phyloP scores from a whole-genome alignment of 257 asterid species.

The Plantago major region DNA sequence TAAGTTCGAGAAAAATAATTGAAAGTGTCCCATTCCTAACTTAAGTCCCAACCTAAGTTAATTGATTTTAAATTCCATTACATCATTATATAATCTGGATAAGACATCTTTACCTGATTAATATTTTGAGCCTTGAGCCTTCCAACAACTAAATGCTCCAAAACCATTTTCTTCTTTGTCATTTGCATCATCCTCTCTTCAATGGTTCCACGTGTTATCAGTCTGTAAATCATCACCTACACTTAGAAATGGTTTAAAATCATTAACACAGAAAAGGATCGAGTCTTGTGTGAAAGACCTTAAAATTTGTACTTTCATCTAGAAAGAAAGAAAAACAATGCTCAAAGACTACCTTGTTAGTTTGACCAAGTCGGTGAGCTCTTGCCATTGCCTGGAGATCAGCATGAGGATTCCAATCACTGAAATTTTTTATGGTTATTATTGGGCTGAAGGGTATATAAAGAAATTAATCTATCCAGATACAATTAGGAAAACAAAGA shows the following conservation, averaged over 20 bases:
- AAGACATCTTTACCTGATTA: conserved; percentile 62
- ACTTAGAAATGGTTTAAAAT: conserved; percentile 20
- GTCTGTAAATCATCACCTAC: conserved; percentile 95
- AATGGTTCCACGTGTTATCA: conserved; percentile 95
- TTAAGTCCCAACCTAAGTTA: no score
- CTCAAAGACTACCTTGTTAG: conserved; percentile 59
- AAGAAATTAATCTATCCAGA: no score
- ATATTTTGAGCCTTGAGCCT: conserved; percentile 88
- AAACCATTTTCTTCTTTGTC: conserved; percentile 94
- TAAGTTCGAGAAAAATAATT: no score
- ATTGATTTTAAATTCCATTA: no score
- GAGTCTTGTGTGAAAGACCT: neutral
- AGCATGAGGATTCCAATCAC: conserved; percentile 98
- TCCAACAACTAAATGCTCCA: conserved; percentile 95
- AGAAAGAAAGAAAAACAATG: no score
- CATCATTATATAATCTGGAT: neutral
- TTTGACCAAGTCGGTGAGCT: conserved; percentile 96
- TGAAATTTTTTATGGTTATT: neutral
- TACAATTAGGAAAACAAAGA: no score
- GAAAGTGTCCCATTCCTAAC: no score
- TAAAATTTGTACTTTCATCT: neutral
- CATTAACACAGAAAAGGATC: neutral
- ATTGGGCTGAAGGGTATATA: no score
- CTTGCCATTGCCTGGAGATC: conserved; percentile 99
- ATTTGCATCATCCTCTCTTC: conserved; percentile 99